Base-by-base conservation (phyloP, 768 basidiomycete genomes). In the Kwoniella europaea region DNA sequence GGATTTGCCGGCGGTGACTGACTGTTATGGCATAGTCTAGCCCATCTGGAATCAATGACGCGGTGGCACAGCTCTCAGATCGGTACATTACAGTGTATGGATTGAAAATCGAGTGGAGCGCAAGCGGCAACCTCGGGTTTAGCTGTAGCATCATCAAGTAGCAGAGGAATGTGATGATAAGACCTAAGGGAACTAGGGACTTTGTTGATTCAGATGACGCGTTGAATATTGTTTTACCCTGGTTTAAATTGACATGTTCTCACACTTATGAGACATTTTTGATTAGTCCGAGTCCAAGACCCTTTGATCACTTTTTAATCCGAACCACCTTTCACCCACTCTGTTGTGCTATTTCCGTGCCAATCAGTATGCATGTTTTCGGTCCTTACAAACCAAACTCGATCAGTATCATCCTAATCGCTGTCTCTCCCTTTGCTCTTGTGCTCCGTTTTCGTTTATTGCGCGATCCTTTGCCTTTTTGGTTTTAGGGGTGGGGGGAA, bases 171-270 rank as follows among this genome's bases (percentile, higher is more conserved):
- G 20, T 55, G 54, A 20, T 4, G 54, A 55, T 52, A 15, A 20
- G 15, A 55, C 24, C 20, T 35, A 35, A 35, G 35, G 35, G 35
- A 35, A 35, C 7, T 35, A 35, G 50, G 50, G 50, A 52, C 15
- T 16, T 15, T 52, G 15, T 52, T 16, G 50, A 15, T 52, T 52
- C 6, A 16, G 54, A 55, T 55, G 54, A 55, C 54, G 54, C 54
- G 20, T n/a, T 55, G 54, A 24, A 9, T 55, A 10, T 24, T 18
- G 54, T 55, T 55, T 24, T 18, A 55, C 54, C 54, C 54, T 55
- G 54, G 54, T 55, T 24, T 55, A 55, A 55, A 55, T 55, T 24
- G 54, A 20, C 54, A 55, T 55, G n/a, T 55, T 55, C 54, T 22
- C 54, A 55, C 54, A 22, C 16, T 6, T 9, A 24, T 50, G 12